Base-by-base conservation (phyloP, 352 stramenopile genomes). In the Phytophthora tentaculata region DNA sequence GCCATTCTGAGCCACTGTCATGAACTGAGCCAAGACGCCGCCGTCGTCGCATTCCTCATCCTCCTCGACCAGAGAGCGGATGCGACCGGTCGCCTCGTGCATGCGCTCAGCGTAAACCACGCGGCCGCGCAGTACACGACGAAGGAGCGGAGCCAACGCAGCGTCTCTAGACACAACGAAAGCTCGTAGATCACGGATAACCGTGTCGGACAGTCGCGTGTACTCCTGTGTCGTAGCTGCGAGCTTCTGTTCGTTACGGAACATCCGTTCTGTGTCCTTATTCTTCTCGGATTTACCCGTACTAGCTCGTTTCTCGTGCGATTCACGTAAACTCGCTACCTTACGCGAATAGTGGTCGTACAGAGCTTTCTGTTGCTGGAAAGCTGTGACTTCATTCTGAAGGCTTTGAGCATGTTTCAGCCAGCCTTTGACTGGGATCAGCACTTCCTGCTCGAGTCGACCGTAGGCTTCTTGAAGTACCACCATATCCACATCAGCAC, bases 301-400 rank as follows among this genome's bases (percentile, higher is more conserved):
- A 3, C 49, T 64, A 2, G 75, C 61, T 20, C 83, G 82, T 61
- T 92, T 94, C 47, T 94, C 85, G 16, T 85, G 77, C 0, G 79
- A 43, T 55, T 93, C 87, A 5, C 87, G 82, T 9, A 95, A 62
- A 12, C 69, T 60, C 52, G 81, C 72, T 22, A 94, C 83, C 50
- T 95, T 94, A 23, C 86, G 79, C 14, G 82, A 88, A 62, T 95
- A 94, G 73, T 95, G 87, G 60, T 95, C 87, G 24, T 83, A 95
- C 8, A 87, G 53, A 5, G 82, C 58, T 59, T 95, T 92, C 43
- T 90, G 77, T 20, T 90, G 79, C 19, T 86, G 73, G 48, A 86
- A 94, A 8, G 76, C 66, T 12, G 51, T 58, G 6, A 81, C 70
- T 64, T 91, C 74, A 26, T 83, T 69, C 52, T 86, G 77, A 3